phyloP scores from a whole-genome alignment of 176 grass and related monocot species.

The Rhynchospora breviuscula region DNA sequence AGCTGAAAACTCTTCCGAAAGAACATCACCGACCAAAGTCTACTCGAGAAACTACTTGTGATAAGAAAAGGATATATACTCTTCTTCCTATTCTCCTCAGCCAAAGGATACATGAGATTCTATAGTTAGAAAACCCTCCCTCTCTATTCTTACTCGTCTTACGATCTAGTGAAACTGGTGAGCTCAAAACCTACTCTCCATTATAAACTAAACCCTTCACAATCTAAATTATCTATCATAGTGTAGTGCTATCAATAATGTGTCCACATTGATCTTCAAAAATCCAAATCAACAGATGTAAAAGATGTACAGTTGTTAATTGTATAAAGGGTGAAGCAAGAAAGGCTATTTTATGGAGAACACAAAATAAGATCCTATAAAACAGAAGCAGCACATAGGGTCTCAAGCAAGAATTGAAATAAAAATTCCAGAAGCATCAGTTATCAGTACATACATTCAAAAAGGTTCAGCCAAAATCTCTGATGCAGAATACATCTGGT shows the following conservation, averaged over 20 bases:
- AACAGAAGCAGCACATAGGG: not conserved
- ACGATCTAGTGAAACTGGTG: not conserved
- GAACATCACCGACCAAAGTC: too few relatives aligned
- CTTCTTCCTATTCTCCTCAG: not conserved
- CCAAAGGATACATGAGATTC: not conserved
- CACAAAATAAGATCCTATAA: not conserved
- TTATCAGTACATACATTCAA: not conserved
- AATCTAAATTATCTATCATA: not conserved
- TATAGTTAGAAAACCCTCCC: not conserved
- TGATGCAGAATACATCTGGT: slow-evolving; percentile 7
- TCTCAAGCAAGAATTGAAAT: not conserved
- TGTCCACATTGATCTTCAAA: not conserved
- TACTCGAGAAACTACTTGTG: not conserved
- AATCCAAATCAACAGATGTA: slow-evolving; percentile 1
- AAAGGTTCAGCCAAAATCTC: slow-evolving; percentile 15
- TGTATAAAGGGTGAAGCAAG: too few relatives aligned
- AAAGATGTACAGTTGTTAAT: not conserved
- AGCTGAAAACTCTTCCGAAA: not conserved
- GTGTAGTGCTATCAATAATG: not conserved
- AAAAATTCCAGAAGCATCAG: not conserved
- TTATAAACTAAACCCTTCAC: not conserved
- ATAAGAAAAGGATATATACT: not conserved
- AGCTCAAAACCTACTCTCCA: not conserved
- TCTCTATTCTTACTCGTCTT: not conserved
- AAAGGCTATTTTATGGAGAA: not conserved